Evolutionary conservation across 805 yeast genomes (phyloP).

Genomic region (Candida taoyuanica): DNA sequence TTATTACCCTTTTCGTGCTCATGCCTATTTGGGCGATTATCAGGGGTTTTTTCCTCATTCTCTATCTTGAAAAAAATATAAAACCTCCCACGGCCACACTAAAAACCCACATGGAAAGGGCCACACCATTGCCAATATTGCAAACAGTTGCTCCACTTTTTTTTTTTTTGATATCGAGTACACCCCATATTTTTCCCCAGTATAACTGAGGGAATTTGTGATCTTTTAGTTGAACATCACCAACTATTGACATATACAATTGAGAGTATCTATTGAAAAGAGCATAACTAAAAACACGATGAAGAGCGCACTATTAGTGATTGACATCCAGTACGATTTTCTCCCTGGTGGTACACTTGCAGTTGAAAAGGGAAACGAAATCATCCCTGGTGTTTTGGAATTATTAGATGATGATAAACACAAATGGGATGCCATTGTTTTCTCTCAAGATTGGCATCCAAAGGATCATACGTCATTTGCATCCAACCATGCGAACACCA

Average conservation of each 20-base stretch:
- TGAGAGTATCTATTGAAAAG: no score
- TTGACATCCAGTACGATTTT: conserved; percentile 87
- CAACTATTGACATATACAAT: background rate
- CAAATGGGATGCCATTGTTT: conserved; percentile 60
- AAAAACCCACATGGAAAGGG: background rate
- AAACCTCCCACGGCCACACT: no score
- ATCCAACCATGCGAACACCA: conserved; percentile 44
- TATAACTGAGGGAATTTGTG: no score
- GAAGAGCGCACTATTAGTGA: conserved; percentile 57
- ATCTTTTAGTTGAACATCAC: background rate
- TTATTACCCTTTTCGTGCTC: conserved; percentile 14
- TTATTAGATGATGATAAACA: conserved; percentile 38
- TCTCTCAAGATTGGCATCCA: conserved; percentile 92
- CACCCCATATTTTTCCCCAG: no score
- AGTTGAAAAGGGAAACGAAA: conserved; percentile 55
- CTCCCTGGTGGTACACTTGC: conserved; percentile 82
- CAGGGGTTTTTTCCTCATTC: no score
- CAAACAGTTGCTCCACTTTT: background rate
- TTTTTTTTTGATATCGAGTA: no score
- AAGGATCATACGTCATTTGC: conserved; percentile 78
- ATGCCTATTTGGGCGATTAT: no score
- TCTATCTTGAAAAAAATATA: no score
- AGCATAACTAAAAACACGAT: no score
- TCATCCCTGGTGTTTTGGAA: conserved; percentile 48
- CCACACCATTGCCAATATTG: no score